A percentile compares a stretch with the other conserved stretches of the same genome.
These are phyloP conservation scores for Cercophora samala DNA, from an alignment of 495 filamentous ascomycete species.

Conservation along the genomic window DNA sequence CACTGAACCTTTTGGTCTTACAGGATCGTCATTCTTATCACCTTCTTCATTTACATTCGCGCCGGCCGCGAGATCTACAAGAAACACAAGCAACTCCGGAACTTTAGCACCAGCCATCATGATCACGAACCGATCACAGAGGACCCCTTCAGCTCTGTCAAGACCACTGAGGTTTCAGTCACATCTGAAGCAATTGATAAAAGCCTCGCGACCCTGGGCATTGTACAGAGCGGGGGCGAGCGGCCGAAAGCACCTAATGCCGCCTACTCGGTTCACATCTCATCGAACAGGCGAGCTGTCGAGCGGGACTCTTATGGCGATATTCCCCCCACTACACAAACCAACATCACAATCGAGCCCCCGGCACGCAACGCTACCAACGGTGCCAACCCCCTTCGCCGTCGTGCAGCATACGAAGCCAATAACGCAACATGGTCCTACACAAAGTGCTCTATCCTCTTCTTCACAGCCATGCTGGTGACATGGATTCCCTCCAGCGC, in stretches of 20 bases:
- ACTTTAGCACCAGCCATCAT: conserved; percentile 32
- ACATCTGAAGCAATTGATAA: conserved; percentile 40
- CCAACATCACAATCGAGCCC: conserved; percentile 20
- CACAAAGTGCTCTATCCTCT: conserved; percentile 77
- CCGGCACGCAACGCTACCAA: conserved; percentile 8
- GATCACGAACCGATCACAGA: conserved; percentile 15
- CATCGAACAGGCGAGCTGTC: conserved; percentile 29
- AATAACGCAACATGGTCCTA: conserved; percentile 70
- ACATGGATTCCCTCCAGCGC: conserved; percentile 83
- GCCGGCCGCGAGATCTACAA: conserved; percentile 69
- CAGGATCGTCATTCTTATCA: conserved; percentile 62
- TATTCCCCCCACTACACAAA: conserved; percentile 17
- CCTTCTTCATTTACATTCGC: conserved; percentile 69
- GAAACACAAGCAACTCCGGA: conserved; percentile 47
- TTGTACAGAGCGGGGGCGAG: conserved; percentile 13
- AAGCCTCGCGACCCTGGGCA: conserved; percentile 8
- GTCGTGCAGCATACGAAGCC: conserved; percentile 32
- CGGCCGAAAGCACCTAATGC: conserved; percentile 25
- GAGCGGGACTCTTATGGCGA: conserved; percentile 22
- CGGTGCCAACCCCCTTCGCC: conserved; percentile 18
- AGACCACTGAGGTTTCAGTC: conserved; percentile 59
- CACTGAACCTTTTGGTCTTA: not conserved
- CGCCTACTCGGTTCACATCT: conserved; percentile 51
- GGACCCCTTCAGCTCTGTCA: conserved; percentile 47
- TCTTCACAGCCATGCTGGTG: conserved; percentile 76